A percentile compares a stretch with the other conserved stretches of the same genome.
phyloP scores from a whole-genome alignment of 352 stramenopile genomes.

The Globisporangium heterothallicum region DNA sequence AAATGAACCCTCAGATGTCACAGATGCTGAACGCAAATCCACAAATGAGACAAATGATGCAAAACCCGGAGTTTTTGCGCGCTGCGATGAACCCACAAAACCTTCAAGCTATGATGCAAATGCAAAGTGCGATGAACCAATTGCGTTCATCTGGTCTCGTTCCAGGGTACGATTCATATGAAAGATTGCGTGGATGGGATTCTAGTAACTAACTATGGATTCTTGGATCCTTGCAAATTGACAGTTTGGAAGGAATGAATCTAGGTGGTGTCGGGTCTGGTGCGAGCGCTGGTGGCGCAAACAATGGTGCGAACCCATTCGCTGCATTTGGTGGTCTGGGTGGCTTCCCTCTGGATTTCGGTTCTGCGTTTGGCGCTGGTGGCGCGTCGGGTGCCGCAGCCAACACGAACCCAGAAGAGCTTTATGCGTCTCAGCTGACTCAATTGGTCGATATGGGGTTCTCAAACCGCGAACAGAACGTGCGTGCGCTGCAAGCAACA shows the following conservation, averaged over 20 bases:
- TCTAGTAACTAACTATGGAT: not conserved
- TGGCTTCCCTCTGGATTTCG: constrained; percentile 28
- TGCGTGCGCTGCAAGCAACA: constrained; percentile 81
- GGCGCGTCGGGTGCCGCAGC: constrained; percentile 21
- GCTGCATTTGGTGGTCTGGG: constrained; percentile 33
- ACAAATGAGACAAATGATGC: constrained; percentile 86
- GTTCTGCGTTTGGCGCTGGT: constrained; percentile 16
- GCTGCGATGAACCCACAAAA: constrained; percentile 88
- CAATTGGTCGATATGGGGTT: constrained; percentile 91
- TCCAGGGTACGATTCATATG: constrained; percentile 37
- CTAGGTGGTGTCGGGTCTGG: constrained; percentile 15
- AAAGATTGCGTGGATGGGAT: not conserved
- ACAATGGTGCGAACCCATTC: constrained; percentile 38
- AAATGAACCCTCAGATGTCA: constrained; percentile 88
- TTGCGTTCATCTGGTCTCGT: constrained; percentile 65
- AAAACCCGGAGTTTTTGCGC: constrained; percentile 81
- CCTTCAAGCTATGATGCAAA: constrained; percentile 89
- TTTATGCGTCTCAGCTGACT: constrained; percentile 84
- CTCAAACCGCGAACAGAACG: constrained; percentile 82
- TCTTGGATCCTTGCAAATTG: constrained; percentile 4
- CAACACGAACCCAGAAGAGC: constrained; percentile 79
- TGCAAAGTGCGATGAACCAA: constrained; percentile 87
- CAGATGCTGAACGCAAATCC: constrained; percentile 85
- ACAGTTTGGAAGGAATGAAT: constrained; percentile 52
- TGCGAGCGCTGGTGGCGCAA: constrained; percentile 8